Evolutionary conservation across 2,329 filamentous ascomycete genomes (phyloP).

Genomic region (Botryotinia calthae): DNA sequence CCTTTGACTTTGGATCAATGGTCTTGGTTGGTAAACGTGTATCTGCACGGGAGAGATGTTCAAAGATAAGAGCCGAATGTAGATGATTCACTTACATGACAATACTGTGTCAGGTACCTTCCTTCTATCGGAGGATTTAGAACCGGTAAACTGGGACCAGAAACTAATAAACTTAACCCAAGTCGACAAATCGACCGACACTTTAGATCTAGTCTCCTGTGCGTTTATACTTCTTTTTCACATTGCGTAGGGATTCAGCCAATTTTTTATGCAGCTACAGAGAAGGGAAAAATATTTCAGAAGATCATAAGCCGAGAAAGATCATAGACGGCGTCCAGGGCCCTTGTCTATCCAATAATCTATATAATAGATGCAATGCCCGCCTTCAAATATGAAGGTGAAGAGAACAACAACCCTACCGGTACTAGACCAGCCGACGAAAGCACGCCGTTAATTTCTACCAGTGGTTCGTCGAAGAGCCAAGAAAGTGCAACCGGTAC

Average conservation of each 20-base stretch:
- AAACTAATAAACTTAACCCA: conserved; percentile 3
- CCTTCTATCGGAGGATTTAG: not conserved
- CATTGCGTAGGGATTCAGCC: not conserved
- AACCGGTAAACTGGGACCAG: not conserved
- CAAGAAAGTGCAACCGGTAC: conserved; percentile 3
- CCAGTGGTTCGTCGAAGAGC: not conserved
- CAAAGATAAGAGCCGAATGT: conserved; percentile 1
- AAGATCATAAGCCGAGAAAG: not conserved
- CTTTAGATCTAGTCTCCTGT: not conserved
- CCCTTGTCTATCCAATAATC: conserved; percentile 3
- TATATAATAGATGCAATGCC: conserved; percentile 13
- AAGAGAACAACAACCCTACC: not conserved
- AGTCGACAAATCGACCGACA: not conserved
- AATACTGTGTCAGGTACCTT: not conserved
- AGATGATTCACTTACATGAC: not conserved
- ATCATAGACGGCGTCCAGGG: not conserved
- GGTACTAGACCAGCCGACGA: conserved; percentile 1
- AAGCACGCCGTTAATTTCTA: conserved; percentile 10
- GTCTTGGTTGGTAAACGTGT: not conserved
- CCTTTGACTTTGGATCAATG: not conserved
- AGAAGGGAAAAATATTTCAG: not conserved
- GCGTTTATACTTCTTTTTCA: not conserved
- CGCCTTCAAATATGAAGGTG: not conserved
- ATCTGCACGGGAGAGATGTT: not conserved
- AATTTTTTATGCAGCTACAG: conserved; percentile 1